These are phyloP conservation scores for Nephelium lappaceum DNA, from an alignment of 345 rosid genomes.

Conservation along the genomic window DNA sequence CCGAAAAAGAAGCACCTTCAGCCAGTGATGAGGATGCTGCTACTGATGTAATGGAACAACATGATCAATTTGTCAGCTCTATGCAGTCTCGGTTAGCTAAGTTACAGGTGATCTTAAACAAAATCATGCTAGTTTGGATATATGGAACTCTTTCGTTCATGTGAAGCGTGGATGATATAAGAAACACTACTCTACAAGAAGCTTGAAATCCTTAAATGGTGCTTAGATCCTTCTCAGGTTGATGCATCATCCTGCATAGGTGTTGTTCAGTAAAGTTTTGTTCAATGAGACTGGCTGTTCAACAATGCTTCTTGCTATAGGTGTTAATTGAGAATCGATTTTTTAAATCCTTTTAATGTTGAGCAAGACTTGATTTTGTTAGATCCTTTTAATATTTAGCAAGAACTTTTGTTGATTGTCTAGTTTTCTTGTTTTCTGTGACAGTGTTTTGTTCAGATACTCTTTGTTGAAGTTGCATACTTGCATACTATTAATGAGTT, in stretches of 20 bases:
- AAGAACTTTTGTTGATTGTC: not conserved
- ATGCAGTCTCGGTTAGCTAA: conserved; percentile 92
- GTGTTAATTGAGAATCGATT: not conserved
- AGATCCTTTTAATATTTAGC: conserved; percentile 7
- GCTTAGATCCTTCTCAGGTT: not conserved
- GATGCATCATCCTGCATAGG: not conserved
- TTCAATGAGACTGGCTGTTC: conserved; percentile 10
- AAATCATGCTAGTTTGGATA: conserved; percentile 19
- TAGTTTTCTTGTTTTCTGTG: not conserved
- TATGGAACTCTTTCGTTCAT: not conserved
- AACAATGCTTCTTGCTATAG: not conserved
- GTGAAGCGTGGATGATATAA: not conserved
- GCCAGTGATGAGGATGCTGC: conserved; percentile 70
- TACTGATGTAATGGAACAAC: conserved; percentile 73
- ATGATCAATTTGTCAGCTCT: conserved; percentile 81
- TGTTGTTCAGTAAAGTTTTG: not conserved
- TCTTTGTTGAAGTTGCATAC: not conserved
- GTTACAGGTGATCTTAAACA: conserved; percentile 72
- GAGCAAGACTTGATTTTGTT: not conserved
- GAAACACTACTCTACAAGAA: not conserved
- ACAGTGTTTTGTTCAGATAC: not conserved
- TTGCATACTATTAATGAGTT: not conserved
- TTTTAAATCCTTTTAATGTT: no score
- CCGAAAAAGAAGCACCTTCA: conserved; percentile 58
- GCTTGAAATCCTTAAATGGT: not conserved